phyloP scores from a whole-genome alignment of 2,329 filamentous ascomycete genomes.

The Ramularia endophylla region DNA sequence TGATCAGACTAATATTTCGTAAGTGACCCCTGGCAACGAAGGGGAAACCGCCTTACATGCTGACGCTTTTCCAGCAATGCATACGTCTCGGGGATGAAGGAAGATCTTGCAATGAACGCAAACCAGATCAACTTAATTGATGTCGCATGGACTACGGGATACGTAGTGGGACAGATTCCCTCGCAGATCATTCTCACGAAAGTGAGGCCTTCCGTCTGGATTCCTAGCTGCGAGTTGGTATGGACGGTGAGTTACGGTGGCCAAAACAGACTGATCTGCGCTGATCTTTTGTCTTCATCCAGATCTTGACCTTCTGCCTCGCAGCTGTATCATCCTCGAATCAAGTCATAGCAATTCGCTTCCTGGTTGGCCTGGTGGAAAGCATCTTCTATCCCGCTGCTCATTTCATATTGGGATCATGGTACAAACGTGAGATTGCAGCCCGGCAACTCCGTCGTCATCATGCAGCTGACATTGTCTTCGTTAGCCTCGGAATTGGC shows the following conservation, averaged over 20 bases:
- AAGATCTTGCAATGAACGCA: conserved; percentile 47
- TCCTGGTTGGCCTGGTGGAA: conserved; percentile 47
- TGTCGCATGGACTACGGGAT: conserved; percentile 55
- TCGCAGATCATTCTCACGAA: conserved; percentile 42
- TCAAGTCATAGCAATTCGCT: conserved; percentile 44
- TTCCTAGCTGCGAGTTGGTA: conserved; percentile 43
- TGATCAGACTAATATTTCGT: conserved; percentile 18
- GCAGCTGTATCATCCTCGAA: conserved; percentile 36
- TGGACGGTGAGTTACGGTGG: conserved; percentile 40
- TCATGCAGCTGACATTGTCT: too few species aligned
- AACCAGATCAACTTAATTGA: conserved; percentile 54
- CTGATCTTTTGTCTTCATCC: too few species aligned
- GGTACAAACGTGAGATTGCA: too few species aligned
- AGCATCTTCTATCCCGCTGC: conserved; percentile 49
- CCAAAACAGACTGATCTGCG: too few species aligned
- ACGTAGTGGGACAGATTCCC: conserved; percentile 29
- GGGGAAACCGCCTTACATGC: too few species aligned
- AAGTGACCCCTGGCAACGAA: too few species aligned
- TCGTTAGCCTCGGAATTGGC: conserved; percentile 47
- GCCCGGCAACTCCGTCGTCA: too few species aligned
- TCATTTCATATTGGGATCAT: conserved; percentile 48
- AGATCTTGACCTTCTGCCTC: conserved; percentile 39
- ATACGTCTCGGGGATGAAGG: conserved; percentile 47
- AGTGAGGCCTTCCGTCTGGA: conserved; percentile 44
- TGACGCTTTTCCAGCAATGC: conserved; percentile 28